Evolutionary conservation across 2,329 filamentous ascomycete species (phyloP), one percentile per base, ranked within the genome.

Genomic region (Penicillium sp.): DNA sequence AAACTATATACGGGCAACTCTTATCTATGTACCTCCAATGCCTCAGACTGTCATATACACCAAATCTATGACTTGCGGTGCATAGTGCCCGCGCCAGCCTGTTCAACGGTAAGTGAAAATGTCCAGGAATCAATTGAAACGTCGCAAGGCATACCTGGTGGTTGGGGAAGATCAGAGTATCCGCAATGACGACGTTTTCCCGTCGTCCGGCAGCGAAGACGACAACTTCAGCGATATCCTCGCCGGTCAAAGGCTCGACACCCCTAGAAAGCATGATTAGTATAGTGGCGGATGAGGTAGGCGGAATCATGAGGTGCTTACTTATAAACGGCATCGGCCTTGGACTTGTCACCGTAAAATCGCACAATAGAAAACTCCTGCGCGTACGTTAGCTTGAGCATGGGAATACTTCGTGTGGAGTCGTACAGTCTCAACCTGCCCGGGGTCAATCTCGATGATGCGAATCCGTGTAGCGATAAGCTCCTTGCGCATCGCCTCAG

Each of bases 301-400:
- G 5, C 20, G n/a, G 6, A 5, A 3, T n/a, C n/a, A 25, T 25
- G 14, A 20, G 20, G 5, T 27, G 76, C 84, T 73, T 74, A 88
- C 86, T 86, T 85, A 72, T 96, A 96, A 47, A 96, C 90, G 45
- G 89, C 88, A 76, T 94, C 89, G 4, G 92, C 92, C 79, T 95
- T 95, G 54, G 80, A 69, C 78, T 92, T 92, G 71, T 96, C 92
- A 5, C 92, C 92, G 57, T 89, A 86, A 72, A 94, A 96, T 55
- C 92, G 81, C 38, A 96, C 89, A 16, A 96, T 79, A 2, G 88
- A 92, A 74, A 96, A 96, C 69, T 96, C 89, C 83, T 86, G 25
- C 20, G 6, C 1, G 20, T 20, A 13, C n/a, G 49, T 57, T 46
- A 58, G 46, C 41, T 38, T 5, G 10, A 27, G 24, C 6, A 20